Base-by-base conservation (phyloP, 306 rosid species). In the Acacia acuminata region DNA sequence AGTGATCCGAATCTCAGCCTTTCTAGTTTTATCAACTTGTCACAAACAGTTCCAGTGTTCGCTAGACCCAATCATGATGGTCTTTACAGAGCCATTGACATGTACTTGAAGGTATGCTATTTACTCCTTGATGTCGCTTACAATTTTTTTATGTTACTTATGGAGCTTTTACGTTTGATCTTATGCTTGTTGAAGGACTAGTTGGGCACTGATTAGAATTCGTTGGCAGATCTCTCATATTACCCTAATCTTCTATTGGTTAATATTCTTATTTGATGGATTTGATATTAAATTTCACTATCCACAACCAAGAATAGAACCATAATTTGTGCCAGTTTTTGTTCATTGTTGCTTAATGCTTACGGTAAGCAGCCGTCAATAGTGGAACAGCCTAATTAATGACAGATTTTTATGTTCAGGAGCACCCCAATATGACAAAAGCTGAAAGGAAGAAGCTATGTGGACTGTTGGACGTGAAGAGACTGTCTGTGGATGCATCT, bases 61-160 rank as follows among this genome's bases (percentile, higher is more conserved):
- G 91, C 90, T 11, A 86, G 98, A 87, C 95, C 97, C 50, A 87
- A 91, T 83, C 99, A 96, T 64, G 97, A 96, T 82, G 92, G 90
- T 30, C 83, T 94, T 20, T 96, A 96, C 87, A 79, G 88, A 79
- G 97, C 97, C 77, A 85, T 94, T 3, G 97, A 92, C 81, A 80
- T 89, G 45, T 96, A 90, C 88, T 84, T 96, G 83, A 92, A 94
- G 99, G 99, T 96, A 89, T 27, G 78, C 64, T 70, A 25, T 71
- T 4, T 64, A 48, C 70, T 71, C 10, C 27, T 79, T 76, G 40
- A 45, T 14, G 10, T 19, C 27, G 20, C 19, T 76, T 67, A 53
- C 8, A 75, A 25, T 66, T 75, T 66, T 47, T 14, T 6, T 16
- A 27, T 6, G 11, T 12, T 38, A 10, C 22, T 24, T 40, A 1